Evolutionary conservation across 2,329 filamentous ascomycete genomes (phyloP).

Genomic region (Madurella mycetomatis): DNA sequence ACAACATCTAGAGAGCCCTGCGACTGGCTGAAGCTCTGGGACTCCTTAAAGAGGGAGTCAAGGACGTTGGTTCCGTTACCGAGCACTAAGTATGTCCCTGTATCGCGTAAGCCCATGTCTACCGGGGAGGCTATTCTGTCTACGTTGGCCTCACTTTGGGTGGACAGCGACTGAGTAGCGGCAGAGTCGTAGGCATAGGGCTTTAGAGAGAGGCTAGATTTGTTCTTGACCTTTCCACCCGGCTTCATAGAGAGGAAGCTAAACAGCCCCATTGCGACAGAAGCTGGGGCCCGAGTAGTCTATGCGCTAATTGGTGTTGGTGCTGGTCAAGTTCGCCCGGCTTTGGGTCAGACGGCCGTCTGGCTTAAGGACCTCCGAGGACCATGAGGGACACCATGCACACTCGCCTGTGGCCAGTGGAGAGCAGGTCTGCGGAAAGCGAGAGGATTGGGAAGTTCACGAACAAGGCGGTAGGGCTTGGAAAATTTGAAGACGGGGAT

Average conservation of each 20-base stretch:
- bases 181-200: slow-evolving; percentile 24
- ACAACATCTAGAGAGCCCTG: slow-evolving; percentile 18
- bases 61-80: slow-evolving; percentile 39
- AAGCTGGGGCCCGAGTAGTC: too few relatives aligned
- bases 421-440: too few relatives aligned
- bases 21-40: slow-evolving; percentile 28
- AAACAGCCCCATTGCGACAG: slow-evolving; percentile 30
- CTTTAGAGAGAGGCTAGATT: slow-evolving; percentile 14
- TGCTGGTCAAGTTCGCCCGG: too few relatives aligned
- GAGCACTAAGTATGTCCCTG: slow-evolving; percentile 38
- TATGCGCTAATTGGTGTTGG: too few relatives aligned
- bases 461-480: neutral
- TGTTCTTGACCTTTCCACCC: slow-evolving; percentile 17
- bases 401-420: too few relatives aligned
- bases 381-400: too few relatives aligned
- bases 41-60: slow-evolving; percentile 34
- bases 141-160: slow-evolving; percentile 22
- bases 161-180: slow-evolving; percentile 17
- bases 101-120: slow-evolving; percentile 4
- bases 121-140: neutral
- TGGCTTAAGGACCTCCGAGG: too few relatives aligned
- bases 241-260: slow-evolving; percentile 29
- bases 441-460: too few relatives aligned
- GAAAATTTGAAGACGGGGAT: neutral
- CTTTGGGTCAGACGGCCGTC: too few relatives aligned